Evolutionary conservation across 306 rosid genomes (phyloP).

Genomic region (Quercus alba): DNA sequence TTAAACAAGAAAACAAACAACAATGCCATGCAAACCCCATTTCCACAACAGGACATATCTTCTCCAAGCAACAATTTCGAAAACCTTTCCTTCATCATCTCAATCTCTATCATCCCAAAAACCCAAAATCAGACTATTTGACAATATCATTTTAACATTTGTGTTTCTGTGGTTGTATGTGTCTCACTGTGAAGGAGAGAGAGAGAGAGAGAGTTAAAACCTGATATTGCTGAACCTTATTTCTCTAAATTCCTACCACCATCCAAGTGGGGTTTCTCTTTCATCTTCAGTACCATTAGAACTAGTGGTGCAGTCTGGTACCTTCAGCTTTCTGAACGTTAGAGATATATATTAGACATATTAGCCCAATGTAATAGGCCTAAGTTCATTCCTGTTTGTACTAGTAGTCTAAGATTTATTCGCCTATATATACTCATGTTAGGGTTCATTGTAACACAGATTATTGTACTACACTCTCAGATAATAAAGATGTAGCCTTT

Average conservation of each 20-base stretch:
- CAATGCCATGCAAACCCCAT: slow-evolving; percentile 83
- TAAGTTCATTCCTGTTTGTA: too few relatives aligned
- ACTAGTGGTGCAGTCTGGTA: slow-evolving; percentile 30
- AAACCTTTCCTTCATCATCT: slow-evolving; percentile 90
- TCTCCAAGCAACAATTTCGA: slow-evolving; percentile 87
- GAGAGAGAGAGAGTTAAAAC: slow-evolving; percentile 24
- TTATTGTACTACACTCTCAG: too few relatives aligned
- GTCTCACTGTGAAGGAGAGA: neutral
- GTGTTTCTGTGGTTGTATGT: neutral
- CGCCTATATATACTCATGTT: too few relatives aligned
- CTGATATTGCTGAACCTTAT: slow-evolving; percentile 51
- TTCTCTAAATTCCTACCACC: slow-evolving; percentile 42
- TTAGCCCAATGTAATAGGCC: too few relatives aligned
- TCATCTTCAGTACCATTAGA: slow-evolving; percentile 24
- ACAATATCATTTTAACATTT: neutral
- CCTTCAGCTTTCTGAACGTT: slow-evolving; percentile 39
- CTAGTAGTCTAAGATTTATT: too few relatives aligned
- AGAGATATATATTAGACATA: too few relatives aligned
- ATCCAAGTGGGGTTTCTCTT: slow-evolving; percentile 36
- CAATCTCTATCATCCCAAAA: slow-evolving; percentile 45
- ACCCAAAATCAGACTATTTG: slow-evolving; percentile 29
- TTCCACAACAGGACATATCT: slow-evolving; percentile 96
- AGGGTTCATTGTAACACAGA: too few relatives aligned
- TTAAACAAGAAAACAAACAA: too few relatives aligned
- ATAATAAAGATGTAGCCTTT: too few relatives aligned